Percentiles rank a stretch among this genome's conserved stretches.
Evolutionary conservation across 768 basidiomycete species (phyloP).

Genomic region (Suillus brevipes): DNA sequence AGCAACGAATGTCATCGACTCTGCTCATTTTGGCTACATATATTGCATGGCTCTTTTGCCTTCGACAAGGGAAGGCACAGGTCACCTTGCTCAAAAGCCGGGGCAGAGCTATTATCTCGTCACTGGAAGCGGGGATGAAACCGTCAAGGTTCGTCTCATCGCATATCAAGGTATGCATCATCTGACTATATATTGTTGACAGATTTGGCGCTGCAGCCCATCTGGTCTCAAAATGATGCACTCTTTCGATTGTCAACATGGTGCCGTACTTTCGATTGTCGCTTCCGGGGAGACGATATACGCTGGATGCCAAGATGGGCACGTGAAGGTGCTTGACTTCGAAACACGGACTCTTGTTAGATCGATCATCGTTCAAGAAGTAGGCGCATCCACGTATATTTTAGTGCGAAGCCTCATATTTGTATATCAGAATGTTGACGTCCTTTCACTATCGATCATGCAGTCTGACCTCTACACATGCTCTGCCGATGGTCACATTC

Average conservation of each 20-base stretch:
- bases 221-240: constrained; percentile 51
- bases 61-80: constrained; percentile 39
- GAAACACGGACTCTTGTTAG: constrained; percentile 87
- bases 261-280: constrained; percentile 82
- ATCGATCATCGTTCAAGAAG: constrained; percentile 85
- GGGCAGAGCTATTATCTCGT: constrained; percentile 51
- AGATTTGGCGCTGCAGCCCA: constrained; percentile 69
- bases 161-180: background rate
- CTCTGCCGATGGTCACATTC: constrained; percentile 66
- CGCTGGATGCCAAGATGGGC: constrained; percentile 93
- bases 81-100: constrained; percentile 25
- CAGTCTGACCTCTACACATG: constrained; percentile 65
- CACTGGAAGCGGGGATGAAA: constrained; percentile 90
- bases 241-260: constrained; percentile 69
- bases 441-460: constrained; percentile 76
- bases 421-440: constrained; percentile 62
- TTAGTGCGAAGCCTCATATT: constrained; percentile 4
- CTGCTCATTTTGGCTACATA: constrained; percentile 93
- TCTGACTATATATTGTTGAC: background rate
- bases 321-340: constrained; percentile 87
- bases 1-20: constrained; percentile 71
- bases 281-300: constrained; percentile 78
- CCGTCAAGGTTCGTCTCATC: constrained; percentile 63
- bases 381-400: constrained; percentile 26
- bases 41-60: constrained; percentile 71